phyloP scores from a whole-genome alignment of 148 eudicot species.

The Amaranthus cruentus region DNA sequence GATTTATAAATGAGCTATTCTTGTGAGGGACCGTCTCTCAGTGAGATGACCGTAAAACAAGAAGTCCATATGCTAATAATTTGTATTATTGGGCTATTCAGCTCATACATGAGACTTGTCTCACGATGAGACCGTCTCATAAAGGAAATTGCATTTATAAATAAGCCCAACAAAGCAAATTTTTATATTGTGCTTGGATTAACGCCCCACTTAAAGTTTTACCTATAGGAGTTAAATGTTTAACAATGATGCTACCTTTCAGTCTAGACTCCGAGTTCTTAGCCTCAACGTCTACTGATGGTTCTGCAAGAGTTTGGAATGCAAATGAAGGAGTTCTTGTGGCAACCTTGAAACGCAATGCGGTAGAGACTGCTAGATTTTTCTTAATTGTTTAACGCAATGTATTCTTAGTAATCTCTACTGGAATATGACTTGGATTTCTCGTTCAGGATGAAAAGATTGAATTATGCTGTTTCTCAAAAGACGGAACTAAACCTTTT shows the following conservation, averaged over 20 bases:
- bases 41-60: no score
- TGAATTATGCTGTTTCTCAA: constrained; percentile 89
- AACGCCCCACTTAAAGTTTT: neutral
- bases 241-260: constrained; percentile 21
- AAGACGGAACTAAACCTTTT: constrained; percentile 96
- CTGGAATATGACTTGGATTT: constrained; percentile 16
- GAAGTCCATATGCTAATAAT: no score
- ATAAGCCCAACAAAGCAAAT: neutral
- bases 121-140: no score
- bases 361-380: constrained; percentile 33
- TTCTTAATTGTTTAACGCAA: neutral
- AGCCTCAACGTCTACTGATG: constrained; percentile 96
- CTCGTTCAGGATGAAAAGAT: constrained; percentile 73
- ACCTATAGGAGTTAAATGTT: neutral
- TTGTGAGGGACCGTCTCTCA: no score
- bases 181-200: neutral
- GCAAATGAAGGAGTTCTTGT: constrained; percentile 80
- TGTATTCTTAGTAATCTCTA: constrained; percentile 13
- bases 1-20: neutral
- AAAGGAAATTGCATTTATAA: neutral
- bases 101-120: no score
- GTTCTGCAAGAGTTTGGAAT: constrained; percentile 94
- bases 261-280: constrained; percentile 95
- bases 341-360: constrained; percentile 61
- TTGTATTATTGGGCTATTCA: no score